Conservation (phyloP, 176 grass and related monocot species). For the barley (Hordeum vulgare) region DNA sequence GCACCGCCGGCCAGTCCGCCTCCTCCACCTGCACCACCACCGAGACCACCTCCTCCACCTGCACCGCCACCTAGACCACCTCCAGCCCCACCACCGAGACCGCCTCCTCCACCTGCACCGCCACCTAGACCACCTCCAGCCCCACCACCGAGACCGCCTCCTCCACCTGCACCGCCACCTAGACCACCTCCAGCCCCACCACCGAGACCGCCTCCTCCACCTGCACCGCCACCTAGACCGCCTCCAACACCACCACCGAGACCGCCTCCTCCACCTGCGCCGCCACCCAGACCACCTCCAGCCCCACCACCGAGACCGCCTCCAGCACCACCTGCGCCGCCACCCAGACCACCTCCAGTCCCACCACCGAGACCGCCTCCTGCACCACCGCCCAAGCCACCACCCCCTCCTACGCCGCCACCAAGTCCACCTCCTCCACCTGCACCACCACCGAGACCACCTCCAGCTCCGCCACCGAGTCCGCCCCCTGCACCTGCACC, state of each 20-base stretch:
- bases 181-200: slow-evolving; percentile 17
- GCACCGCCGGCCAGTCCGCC: neutral
- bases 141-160: slow-evolving; percentile 16
- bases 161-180: neutral
- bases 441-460: slow-evolving; percentile 6
- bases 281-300: slow-evolving; percentile 23
- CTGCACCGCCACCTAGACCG: slow-evolving; percentile 8
- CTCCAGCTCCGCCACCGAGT: neutral
- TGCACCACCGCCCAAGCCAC: neutral
- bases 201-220: neutral
- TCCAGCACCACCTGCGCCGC: slow-evolving; percentile 11
- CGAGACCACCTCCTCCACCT: slow-evolving; percentile 7
- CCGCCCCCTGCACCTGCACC: slow-evolving; percentile 18
- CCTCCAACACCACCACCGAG: neutral
- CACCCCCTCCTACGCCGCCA: slow-evolving; percentile 9
- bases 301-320: slow-evolving; percentile 19
- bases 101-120: slow-evolving; percentile 17
- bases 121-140: slow-evolving; percentile 6
- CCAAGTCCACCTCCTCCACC: neutral
- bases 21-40: slow-evolving; percentile 7
- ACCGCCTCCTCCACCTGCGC: neutral
- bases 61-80: neutral
- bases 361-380: slow-evolving; percentile 21
- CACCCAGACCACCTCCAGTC: neutral
- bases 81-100: slow-evolving; percentile 4